These are phyloP conservation scores for Pyrenula massariospora DNA, from an alignment of 495 filamentous ascomycete genomes.

Conservation along the genomic window DNA sequence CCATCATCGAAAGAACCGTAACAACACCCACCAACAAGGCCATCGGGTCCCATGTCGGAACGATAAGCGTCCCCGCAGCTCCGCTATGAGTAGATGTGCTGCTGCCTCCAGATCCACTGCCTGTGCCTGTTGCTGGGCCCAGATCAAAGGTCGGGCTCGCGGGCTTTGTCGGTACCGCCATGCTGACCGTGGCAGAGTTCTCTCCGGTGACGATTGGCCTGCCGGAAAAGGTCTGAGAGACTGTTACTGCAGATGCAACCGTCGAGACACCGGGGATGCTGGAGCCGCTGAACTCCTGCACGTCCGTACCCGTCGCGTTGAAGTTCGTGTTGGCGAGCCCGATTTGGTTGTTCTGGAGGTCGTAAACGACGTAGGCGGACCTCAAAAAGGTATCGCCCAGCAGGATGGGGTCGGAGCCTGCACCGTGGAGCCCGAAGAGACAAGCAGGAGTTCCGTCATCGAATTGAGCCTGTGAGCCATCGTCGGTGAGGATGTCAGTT, in stretches of 20 bases:
- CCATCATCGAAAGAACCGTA: background rate
- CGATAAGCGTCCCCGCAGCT: background rate
- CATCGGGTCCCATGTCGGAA: background rate
- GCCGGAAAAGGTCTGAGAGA: conserved; percentile 12
- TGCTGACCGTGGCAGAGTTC: conserved; percentile 10
- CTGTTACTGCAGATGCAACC: conserved; percentile 47
- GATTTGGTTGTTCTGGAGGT: conserved; percentile 72
- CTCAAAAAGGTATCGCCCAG: conserved; percentile 86
- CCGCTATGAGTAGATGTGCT: background rate
- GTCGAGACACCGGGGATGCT: conserved; percentile 54
- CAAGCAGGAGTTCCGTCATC: conserved; percentile 25
- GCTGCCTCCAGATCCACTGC: background rate
- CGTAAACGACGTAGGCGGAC: conserved; percentile 81
- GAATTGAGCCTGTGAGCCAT: conserved; percentile 4
- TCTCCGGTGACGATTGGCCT: conserved; percentile 1
- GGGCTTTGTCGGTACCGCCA: conserved; percentile 2
- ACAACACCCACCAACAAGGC: background rate
- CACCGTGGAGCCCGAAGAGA: conserved; percentile 56
- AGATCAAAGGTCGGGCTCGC: conserved; percentile 8
- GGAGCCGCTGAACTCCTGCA: conserved; percentile 60
- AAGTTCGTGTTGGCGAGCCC: conserved; percentile 65
- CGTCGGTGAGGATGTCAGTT: background rate
- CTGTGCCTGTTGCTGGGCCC: conserved; percentile 2
- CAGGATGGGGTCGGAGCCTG: conserved; percentile 43
- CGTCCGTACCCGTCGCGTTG: conserved; percentile 48